phyloP scores from a whole-genome alignment of 1,284 basidiomycete genomes.

The Malassezia sp. region DNA sequence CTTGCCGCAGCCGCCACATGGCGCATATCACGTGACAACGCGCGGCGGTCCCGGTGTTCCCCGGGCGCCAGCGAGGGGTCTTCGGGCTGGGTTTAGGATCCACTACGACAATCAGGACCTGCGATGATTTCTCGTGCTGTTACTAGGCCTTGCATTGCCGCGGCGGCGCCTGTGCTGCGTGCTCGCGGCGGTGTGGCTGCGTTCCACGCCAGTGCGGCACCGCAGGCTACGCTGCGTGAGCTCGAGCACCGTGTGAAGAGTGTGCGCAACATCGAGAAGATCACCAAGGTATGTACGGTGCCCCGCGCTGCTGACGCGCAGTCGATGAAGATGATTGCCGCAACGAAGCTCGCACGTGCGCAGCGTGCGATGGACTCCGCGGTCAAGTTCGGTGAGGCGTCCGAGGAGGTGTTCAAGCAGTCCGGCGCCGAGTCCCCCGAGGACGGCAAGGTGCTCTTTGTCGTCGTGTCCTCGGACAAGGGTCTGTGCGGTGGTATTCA shows the following conservation, averaged over 20 bases:
- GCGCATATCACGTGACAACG: slow-evolving; percentile 7
- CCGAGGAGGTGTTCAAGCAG: slow-evolving; percentile 52
- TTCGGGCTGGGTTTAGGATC: slow-evolving; percentile 1
- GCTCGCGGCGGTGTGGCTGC: slow-evolving; percentile 26
- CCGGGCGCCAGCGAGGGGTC: slow-evolving; percentile 6
- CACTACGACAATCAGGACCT: slow-evolving; percentile 12
- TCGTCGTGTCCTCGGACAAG: slow-evolving; percentile 94
- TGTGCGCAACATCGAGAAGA: slow-evolving; percentile 92
- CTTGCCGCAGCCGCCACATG: slow-evolving; percentile 26
- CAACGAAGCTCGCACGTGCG: slow-evolving; percentile 89
- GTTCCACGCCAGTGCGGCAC: slow-evolving; percentile 52
- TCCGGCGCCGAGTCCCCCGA: slow-evolving; percentile 30
- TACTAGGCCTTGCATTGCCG: slow-evolving; percentile 14
- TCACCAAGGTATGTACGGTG: slow-evolving; percentile 84
- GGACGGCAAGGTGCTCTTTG: slow-evolving; percentile 51
- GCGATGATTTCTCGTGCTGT: slow-evolving; percentile 16
- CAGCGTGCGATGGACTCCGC: slow-evolving; percentile 77
- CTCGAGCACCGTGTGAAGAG: slow-evolving; percentile 94
- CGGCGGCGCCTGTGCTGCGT: slow-evolving; percentile 5
- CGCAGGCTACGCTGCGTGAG: slow-evolving; percentile 94
- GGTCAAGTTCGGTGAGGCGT: slow-evolving; percentile 86
- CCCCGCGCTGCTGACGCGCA: slow-evolving; percentile 44
- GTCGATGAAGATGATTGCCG: slow-evolving; percentile 97
- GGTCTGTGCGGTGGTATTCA: slow-evolving; percentile 99
- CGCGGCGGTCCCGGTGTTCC: slow-evolving; percentile 14